Percentiles rank a stretch among this genome's conserved stretches.
These are phyloP conservation scores for Venturia carpophila DNA, from an alignment of 2,329 filamentous ascomycete species.

Conservation along the genomic window DNA sequence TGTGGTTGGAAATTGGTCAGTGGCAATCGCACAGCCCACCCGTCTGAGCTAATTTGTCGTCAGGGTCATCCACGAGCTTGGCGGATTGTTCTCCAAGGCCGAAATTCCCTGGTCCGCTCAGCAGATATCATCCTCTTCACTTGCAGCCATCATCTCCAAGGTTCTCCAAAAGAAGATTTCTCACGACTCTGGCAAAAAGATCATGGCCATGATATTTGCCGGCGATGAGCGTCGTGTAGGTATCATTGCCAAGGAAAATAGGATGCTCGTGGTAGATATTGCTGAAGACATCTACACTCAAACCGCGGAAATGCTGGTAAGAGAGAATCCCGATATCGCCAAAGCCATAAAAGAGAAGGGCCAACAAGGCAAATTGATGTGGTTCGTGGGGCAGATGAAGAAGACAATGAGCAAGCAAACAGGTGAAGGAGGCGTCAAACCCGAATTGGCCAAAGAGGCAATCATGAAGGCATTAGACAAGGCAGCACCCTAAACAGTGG, in stretches of 20 bases:
- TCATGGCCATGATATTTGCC: constrained; percentile 49
- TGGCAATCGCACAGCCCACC: constrained; percentile 2
- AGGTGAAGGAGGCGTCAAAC: constrained; percentile 12
- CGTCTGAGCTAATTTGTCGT: background rate
- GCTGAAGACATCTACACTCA: constrained; percentile 48
- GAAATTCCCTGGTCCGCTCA: constrained; percentile 36
- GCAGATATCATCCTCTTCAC: constrained; percentile 32
- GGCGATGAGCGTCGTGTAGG: constrained; percentile 42
- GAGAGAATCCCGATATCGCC: constrained; percentile 50
- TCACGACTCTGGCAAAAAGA: constrained; percentile 51
- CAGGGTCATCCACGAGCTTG: constrained; percentile 45
- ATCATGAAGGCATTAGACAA: constrained; percentile 6
- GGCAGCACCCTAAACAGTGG: background rate
- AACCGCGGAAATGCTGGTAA: constrained; percentile 47
- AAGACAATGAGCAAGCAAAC: constrained; percentile 27
- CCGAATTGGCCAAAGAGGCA: constrained; percentile 13
- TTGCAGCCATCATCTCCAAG: constrained; percentile 38
- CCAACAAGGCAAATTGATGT: constrained; percentile 58
- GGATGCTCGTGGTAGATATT: constrained; percentile 48
- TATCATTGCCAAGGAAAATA: constrained; percentile 49
- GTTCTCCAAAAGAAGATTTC: constrained; percentile 40
- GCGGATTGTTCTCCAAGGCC: constrained; percentile 37
- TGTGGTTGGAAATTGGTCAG: constrained; percentile 50
- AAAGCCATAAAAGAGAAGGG: constrained; percentile 51
- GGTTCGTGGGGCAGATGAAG: constrained; percentile 63